Base-by-base conservation (phyloP, 2,329 filamentous ascomycete genomes). In the Zelopaecilomyces penicillatus region DNA sequence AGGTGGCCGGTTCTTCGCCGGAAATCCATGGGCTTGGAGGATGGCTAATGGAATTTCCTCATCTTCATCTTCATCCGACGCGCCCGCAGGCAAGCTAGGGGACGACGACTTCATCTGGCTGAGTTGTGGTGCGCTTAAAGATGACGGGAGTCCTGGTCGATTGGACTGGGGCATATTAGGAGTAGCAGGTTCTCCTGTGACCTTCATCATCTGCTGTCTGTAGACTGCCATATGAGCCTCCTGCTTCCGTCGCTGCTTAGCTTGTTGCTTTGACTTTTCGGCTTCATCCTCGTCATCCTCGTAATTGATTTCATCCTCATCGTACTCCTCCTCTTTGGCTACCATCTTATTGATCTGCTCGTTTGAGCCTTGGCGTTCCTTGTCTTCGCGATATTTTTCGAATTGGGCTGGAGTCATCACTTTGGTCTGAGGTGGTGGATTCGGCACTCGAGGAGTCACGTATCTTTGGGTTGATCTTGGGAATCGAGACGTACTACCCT, bases 181-280 rank as follows among this genome's bases (percentile, higher is more conserved):
- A 5, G 50, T 39, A 4, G 73, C 63, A 26, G 80, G 68, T 54
- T 91, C 87, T 39, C 89, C 89, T 1, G 88, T 94, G 30, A 93
- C 85, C 66, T 95, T 95, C 85, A 91, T 95, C 89, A 95, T 95
- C 65, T 93, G 86, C 62, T 95, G 89, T 46, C 89, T 80, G 63
- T 95, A 95, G 2, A 95, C 83, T 2, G 87, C 77, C 71, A 95
- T 83, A 61, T 93, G 87, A 9, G 89, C 89, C 64, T 95, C 87
- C 61, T 95, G 89, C 70, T 90, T 93, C 56, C 82, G 79, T 51
- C 89, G 75, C 61, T 93, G 87, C 60, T 82, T 85, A 12, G 83
- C 80, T 39, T 84, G 74, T 58, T 86, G 76, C 58, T 75, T 83
- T 29, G 80, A 79, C 57, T 85, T 87, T 57, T 94, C 87, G 1